Base-by-base conservation (phyloP, 164 flowering plant species). In the Tetrastigma voinierianum region DNA sequence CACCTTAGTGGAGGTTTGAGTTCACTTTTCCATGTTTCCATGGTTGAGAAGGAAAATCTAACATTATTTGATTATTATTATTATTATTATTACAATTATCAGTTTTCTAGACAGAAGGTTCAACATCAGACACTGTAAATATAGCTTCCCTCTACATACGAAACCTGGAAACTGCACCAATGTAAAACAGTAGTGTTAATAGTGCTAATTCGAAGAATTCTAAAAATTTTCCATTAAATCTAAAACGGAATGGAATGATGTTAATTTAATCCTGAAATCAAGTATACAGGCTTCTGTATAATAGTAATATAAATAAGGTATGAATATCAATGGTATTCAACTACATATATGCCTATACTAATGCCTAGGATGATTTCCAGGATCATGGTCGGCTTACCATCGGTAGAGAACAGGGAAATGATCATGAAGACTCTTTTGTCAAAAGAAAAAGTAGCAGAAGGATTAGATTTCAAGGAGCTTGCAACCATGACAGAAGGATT, bases 401-500 rank as follows among this genome's bases (percentile, higher is more conserved):
- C 87, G 1, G 77, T 57, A 9, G 96, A 86, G 79, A 89, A 83
- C 65, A 80, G 98, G 68, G 96, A 87, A 68, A 72, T 45, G 78
- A 95, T 95, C 14, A 58, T 95, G 75, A 89, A 65, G 71, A 92
- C 96, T 16, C 81, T 92, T 0, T 65, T 95, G 75, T 69, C 88
- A 44, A 95, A 92, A 69, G 98, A 92, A 60, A 91, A 75, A 66
- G 80, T 81, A 25, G 90, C 80, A 55, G 88, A 81, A 67, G 85
- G 81, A 23, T 74, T 95, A 53, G 86, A 92, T 62, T 86, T 78
- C 55, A 87, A 82, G 70, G 97, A 91, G 81, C 85, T 95, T 49
- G 98, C 97, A 19, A 70, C 78, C 15, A 79, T 95, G 96, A 95
- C 98, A 21, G 97, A 92, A 77, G 98, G 97, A 67, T 91, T 82